Base-by-base conservation (phyloP, 164 flowering plant species). In the Dillenia suffruticosa region DNA sequence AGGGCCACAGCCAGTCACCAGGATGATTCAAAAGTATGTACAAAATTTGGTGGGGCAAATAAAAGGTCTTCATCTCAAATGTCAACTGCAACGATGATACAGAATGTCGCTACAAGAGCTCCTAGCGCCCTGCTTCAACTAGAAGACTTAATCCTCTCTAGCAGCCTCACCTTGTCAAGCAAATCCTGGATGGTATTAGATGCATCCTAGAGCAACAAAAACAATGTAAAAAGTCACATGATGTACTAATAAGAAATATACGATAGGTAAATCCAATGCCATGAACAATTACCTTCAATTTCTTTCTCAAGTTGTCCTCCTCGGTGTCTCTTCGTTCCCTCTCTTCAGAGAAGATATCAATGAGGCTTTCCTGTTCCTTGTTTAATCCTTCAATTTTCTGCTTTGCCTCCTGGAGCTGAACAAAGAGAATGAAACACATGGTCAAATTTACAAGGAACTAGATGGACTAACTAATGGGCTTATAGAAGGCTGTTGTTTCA, bases 341-440 rank as follows among this genome's bases (percentile, higher is more conserved):
- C 70, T 91, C 96, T 50, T 85, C 95, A 3, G 88, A 61, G 64
- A 88, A 82, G 40, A 88, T 77, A 56, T 85, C 90, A 12, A 88
- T 79, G 10, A 90, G 58, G 57, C 73, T 84, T 48, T 84, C 93
- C 57, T 90, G 96, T 61, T 92, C 97, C 77, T 74, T 87, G 67
- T 59, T 83, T 65, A 89, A 49, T 45, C 75, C 86, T 60, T 82
- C 85, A 19, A 82, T 62, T 69, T 84, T 86, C 46, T 50, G 56
- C 26, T 69, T 64, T 9, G 74, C 68, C 46, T 71, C 84, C 43
- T 72, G 40, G 32, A 86, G 72, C 98, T 93, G 79, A 57, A 57
- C 16, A 62, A 32, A 32, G 6, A 32, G 40, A 32, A 32, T 32
- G 40, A 32, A 32, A 32, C 40, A 32, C 40, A 32, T 32, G 4